Evolutionary conservation across 2,329 filamentous ascomycete genomes (phyloP), one percentile per base, ranked within the genome.

Genomic region (Monilinia vaccinii-corymbosi): DNA sequence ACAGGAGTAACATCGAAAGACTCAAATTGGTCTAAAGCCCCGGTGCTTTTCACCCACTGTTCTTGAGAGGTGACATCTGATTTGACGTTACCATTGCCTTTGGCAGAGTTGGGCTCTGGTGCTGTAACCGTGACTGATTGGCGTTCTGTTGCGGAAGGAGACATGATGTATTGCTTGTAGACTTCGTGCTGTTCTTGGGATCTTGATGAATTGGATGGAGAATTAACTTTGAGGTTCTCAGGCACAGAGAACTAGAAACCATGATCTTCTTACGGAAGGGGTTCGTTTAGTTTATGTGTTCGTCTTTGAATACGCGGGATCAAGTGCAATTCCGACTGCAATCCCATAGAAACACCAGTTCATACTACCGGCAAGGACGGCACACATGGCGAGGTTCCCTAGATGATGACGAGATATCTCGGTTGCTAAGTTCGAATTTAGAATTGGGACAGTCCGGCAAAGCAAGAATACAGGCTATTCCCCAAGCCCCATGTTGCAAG

Each of bases 1-100:
- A 77, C 70, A 0, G 77, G 77, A 1, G 77, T 79, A 4, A 75
- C 68, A 36, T 79, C 77, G 46, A 71, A 66, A 34, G 62, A 58
- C 56, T 70, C 66, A 61, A 64, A 69, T 11, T 65, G 55, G n/a
- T 71, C 66, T 32, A 71, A 56, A 13, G 55, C 62, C 10, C 70
- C 69, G n/a, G 63, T 67, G 14, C 61, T 62, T 45, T 70, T 68
- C 40, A 70, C 51, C 62, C 67, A 69, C 46, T 56, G 49, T 64
- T 63, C 56, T 65, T 68, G 32, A 52, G 14, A 31, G 42, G 40
- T 53, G 49, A 38, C n/a, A 25, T 32, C 16, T 57, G 58, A 44
- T 28, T 67, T 63, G 28, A 42, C 50, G 40, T 34, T 42, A 28
- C 23, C 18, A 36, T 34, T 42, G 34, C n/a, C 18, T 38, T 57